Evolutionary conservation across 768 basidiomycete genomes (phyloP).

Genomic region (Lentinula aciculospora): DNA sequence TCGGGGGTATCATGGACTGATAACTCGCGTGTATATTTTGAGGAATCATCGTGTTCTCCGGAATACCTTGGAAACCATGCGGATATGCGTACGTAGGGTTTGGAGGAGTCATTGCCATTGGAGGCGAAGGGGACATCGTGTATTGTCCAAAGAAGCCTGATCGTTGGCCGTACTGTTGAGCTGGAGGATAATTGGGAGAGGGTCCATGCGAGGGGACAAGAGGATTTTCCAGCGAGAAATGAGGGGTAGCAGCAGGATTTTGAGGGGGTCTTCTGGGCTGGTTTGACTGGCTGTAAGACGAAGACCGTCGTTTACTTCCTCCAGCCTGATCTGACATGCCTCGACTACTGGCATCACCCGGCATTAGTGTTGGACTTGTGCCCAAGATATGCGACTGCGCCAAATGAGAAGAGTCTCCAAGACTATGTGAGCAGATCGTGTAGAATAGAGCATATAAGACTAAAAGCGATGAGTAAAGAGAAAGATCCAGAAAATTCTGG

Average conservation of each 20-base stretch:
- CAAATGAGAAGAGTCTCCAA: not conserved
- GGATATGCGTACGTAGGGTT: slow-evolving; percentile 25
- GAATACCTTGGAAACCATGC: slow-evolving; percentile 27
- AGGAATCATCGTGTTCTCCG: slow-evolving; percentile 31
- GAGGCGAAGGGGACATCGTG: slow-evolving; percentile 37
- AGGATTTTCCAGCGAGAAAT: not conserved
- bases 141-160: slow-evolving; percentile 39
- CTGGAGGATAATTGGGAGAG: slow-evolving; percentile 21
- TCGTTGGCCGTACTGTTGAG: slow-evolving; percentile 26
- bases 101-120: slow-evolving; percentile 30
- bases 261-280: not conserved
- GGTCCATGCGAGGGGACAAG: slow-evolving; percentile 9
- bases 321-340: slow-evolving; percentile 1
- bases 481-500: not conserved
- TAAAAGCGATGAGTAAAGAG: not conserved
- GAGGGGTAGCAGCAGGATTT: not conserved
- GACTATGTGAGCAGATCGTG: slow-evolving; percentile 2
- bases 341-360: slow-evolving; percentile 2
- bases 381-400: not conserved
- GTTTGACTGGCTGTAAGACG: not conserved
- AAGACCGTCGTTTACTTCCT: not conserved
- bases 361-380: not conserved
- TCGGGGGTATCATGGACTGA: slow-evolving; percentile 31
- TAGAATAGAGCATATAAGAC: slow-evolving; percentile 2
- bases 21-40: slow-evolving; percentile 37